These are phyloP conservation scores for Ascoidea rubescens DNA, from an alignment of 805 yeast genomes.

Conservation along the genomic window DNA sequence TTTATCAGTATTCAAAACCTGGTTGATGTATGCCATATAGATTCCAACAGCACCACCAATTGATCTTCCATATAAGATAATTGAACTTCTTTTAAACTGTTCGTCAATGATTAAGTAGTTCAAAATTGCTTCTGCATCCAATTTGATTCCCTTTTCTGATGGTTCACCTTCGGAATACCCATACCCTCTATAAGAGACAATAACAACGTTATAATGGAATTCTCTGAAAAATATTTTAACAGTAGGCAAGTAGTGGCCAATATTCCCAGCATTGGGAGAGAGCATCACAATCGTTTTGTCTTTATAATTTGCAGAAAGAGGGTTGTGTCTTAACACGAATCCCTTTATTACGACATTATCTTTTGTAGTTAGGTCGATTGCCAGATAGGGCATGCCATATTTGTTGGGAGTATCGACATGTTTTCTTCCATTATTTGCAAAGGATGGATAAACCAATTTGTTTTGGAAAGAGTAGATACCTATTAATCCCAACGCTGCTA, in stretches of 20 bases:
- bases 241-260: constrained; percentile 79
- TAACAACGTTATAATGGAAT: constrained; percentile 63
- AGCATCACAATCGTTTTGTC: constrained; percentile 64
- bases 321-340: constrained; percentile 42
- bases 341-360: constrained; percentile 64
- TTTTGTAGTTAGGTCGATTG: constrained; percentile 40
- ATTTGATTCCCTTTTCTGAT: constrained; percentile 63
- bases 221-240: constrained; percentile 51
- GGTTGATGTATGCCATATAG: constrained; percentile 49
- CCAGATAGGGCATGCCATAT: constrained; percentile 53
- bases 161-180: constrained; percentile 72
- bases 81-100: constrained; percentile 34
- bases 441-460: constrained; percentile 70
- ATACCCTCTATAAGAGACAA: constrained; percentile 85
- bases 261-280: constrained; percentile 93
- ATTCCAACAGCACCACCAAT: constrained; percentile 93
- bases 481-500: constrained; percentile 16
- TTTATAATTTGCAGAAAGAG: constrained; percentile 21
- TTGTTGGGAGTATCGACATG: constrained; percentile 67
- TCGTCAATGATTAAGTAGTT: constrained; percentile 39
- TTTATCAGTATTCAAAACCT: not conserved
- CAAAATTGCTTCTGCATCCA: constrained; percentile 67
- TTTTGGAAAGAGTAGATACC: constrained; percentile 52
- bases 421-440: constrained; percentile 58
- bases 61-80: constrained; percentile 76